These are phyloP conservation scores for Xylaria grammica DNA, from an alignment of 495 filamentous ascomycete genomes.

Conservation along the genomic window DNA sequence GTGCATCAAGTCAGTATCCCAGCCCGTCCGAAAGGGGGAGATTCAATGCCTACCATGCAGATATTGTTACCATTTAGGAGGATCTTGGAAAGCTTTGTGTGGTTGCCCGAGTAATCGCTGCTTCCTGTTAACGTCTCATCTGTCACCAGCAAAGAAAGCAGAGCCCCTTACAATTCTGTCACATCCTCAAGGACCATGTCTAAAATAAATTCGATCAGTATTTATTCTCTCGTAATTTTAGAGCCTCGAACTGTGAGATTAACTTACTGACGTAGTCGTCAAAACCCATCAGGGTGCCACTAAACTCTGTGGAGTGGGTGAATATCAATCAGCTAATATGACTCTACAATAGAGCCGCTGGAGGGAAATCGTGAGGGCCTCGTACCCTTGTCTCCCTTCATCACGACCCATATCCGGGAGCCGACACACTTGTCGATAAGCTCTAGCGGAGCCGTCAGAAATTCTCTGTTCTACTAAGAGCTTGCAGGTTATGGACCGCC, in stretches of 20 bases:
- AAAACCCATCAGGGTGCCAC: slow-evolving; percentile 90
- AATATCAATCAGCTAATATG: not conserved
- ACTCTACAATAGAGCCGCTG: slow-evolving; percentile 8
- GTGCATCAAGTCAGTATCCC: slow-evolving; percentile 19
- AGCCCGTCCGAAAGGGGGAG: not conserved
- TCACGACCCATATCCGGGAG: slow-evolving; percentile 96
- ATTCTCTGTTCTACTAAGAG: slow-evolving; percentile 9
- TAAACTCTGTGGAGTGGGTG: slow-evolving; percentile 70
- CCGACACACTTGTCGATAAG: slow-evolving; percentile 99
- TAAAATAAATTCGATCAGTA: slow-evolving; percentile 38
- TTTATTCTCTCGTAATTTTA: slow-evolving; percentile 19
- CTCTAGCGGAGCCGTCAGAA: slow-evolving; percentile 60
- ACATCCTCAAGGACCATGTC: slow-evolving; percentile 99
- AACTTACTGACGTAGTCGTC: slow-evolving; percentile 99
- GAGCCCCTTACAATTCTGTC: slow-evolving; percentile 78
- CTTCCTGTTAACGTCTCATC: slow-evolving; percentile 18
- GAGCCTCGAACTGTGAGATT: not conserved
- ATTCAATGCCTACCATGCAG: slow-evolving; percentile 78
- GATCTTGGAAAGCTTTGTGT: slow-evolving; percentile 89
- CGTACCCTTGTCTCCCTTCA: slow-evolving; percentile 96
- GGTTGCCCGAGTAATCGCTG: slow-evolving; percentile 87
- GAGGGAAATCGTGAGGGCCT: not conserved
- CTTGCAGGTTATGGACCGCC: not conserved
- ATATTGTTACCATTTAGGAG: slow-evolving; percentile 98
- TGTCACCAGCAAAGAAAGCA: not conserved